These are phyloP conservation scores for Magnolia officinalis DNA, from an alignment of 164 flowering plant species.

Conservation along the genomic window DNA sequence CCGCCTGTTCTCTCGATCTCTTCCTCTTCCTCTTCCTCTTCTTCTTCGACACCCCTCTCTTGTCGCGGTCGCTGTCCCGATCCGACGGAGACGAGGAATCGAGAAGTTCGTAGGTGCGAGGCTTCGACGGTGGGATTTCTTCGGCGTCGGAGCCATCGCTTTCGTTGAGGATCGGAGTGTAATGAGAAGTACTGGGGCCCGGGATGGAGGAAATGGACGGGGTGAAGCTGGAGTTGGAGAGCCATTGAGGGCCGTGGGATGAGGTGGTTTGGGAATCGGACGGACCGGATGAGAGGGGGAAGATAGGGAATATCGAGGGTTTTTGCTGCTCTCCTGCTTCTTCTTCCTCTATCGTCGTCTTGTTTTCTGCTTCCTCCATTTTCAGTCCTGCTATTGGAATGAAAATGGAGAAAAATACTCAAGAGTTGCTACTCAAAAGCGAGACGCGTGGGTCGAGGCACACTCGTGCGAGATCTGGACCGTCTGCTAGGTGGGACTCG, in stretches of 20 bases:
- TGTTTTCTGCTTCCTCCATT: slow-evolving; percentile 14
- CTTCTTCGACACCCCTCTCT: slow-evolving; percentile 22
- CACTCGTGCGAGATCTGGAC: too few species aligned
- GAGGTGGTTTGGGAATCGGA: not conserved
- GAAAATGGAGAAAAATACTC: too few species aligned
- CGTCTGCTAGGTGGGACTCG: too few species aligned
- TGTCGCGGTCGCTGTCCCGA: slow-evolving; percentile 6
- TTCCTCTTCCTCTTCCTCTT: slow-evolving; percentile 28
- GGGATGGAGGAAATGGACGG: slow-evolving; percentile 53
- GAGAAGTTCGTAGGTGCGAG: slow-evolving; percentile 35
- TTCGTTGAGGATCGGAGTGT: slow-evolving; percentile 4
- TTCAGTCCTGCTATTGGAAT: not conserved
- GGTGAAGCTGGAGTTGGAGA: slow-evolving; percentile 77
- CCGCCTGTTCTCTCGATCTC: slow-evolving; percentile 17
- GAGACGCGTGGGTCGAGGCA: too few species aligned
- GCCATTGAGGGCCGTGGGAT: slow-evolving; percentile 53
- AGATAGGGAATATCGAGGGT: slow-evolving; percentile 16
- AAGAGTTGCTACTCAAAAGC: too few species aligned
- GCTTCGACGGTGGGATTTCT: slow-evolving; percentile 9
- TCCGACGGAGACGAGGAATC: slow-evolving; percentile 32
- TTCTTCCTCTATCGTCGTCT: not conserved
- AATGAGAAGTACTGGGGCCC: slow-evolving; percentile 32
- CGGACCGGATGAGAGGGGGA: slow-evolving; percentile 7
- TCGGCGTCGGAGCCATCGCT: slow-evolving; percentile 18
- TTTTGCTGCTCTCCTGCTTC: slow-evolving; percentile 6